Evolutionary conservation across 176 grass and related monocot species (phyloP), one percentile per base, ranked within the genome.

Genomic region (Hsuehochloa calcarea): DNA sequence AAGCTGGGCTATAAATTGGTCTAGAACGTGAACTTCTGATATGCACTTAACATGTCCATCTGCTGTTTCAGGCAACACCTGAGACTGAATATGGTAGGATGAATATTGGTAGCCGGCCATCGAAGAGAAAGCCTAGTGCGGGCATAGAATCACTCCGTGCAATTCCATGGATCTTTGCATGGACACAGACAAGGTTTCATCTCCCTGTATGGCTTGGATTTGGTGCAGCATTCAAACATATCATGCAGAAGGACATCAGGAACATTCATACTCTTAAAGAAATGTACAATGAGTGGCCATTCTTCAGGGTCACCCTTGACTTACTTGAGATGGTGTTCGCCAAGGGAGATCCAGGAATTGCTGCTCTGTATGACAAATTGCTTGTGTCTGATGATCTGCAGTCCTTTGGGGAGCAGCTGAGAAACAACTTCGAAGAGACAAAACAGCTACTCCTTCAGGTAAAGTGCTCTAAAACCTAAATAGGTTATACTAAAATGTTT

Each of bases 291-390:
- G 93, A 92, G 78, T 99, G 96, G 96, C 96, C 96, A 83, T 99
- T 99, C 84, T 96, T 99, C 82, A 94, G 96, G 90, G 96, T 99
- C 82, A 99, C 96, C 55, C 74, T 99, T 72, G 96, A 99, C 81
- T 91, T 99, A 82, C 80, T 99, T 84, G 96, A 99, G 88, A 99
- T 99, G 96, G 96, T 99, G 88, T 99, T 99, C 23, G 96, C 96
- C 65, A 99, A 99, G 85, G 96, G 96, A 87, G 93, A 99, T 89
- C 96, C 96, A 6, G 93, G 91, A 39, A 99, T 99, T 54, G 93
- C 96, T 64, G 83, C 93, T 66, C 75, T 99, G 11, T 99, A 99
- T 43, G 96, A 99, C 85, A 99, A 92, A 87, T 72, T 99, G 84
- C 85, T 99, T 54, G 96, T 99, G 64, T 76, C 90, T 29, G 87